Evolutionary conservation across 257 asterid genomes (phyloP).

Genomic region (Przewalskia tangutica): DNA sequence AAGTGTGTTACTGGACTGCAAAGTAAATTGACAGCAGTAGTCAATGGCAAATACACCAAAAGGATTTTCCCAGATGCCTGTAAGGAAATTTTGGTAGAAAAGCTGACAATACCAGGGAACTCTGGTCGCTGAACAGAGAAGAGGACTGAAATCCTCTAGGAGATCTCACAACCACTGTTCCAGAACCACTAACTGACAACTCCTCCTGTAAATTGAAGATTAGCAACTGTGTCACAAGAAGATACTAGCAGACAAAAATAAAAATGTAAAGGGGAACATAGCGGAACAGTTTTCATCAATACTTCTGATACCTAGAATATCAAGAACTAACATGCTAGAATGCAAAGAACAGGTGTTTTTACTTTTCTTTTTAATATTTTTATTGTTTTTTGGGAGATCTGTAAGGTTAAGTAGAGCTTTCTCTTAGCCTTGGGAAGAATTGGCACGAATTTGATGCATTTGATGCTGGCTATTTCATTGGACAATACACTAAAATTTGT

Average conservation of each 20-base stretch:
- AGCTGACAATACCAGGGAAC: conserved; percentile 34
- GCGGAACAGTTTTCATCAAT: not conserved
- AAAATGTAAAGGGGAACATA: not conserved
- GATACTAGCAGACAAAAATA: not conserved
- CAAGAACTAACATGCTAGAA: not conserved
- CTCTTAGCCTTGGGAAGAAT: not conserved
- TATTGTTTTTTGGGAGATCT: not conserved
- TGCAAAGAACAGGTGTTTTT: not conserved
- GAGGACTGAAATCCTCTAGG: conserved; percentile 62
- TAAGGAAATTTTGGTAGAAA: conserved; percentile 4
- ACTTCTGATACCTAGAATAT: not conserved
- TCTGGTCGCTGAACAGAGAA: conserved; percentile 52
- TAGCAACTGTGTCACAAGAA: not conserved
- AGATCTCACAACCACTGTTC: conserved; percentile 78
- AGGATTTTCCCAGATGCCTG: not conserved
- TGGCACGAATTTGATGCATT: not conserved
- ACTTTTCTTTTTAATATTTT: not conserved
- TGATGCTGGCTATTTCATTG: not conserved
- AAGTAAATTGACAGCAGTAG: conserved; percentile 17
- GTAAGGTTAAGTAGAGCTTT: not conserved
- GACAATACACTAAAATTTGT: not conserved
- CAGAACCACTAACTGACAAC: conserved; percentile 48
- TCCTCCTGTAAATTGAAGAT: conserved; percentile 53
- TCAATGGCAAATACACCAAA: conserved; percentile 14
- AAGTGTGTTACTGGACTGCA: conserved; percentile 72